A percentile compares a stretch with the other conserved stretches of the same genome.
Conservation (phyloP, 2,329 filamentous ascomycete species). For the Epichloe uncinata region DNA sequence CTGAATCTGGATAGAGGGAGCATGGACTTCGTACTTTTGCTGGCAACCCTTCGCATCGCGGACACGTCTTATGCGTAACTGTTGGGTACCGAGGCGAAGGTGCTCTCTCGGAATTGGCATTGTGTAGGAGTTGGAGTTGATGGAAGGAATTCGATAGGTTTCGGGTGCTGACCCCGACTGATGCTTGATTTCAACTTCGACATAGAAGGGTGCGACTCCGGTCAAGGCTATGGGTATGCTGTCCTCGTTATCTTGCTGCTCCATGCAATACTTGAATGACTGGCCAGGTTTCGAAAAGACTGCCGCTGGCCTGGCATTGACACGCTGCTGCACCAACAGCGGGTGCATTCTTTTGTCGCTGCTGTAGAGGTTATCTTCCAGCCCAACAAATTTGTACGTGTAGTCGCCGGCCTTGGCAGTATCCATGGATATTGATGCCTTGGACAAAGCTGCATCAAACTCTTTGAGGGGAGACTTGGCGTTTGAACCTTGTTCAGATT, state of each 20-base stretch:
- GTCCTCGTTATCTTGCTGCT: constrained; percentile 70
- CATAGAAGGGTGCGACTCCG: constrained; percentile 72
- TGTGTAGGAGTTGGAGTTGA: constrained; percentile 59
- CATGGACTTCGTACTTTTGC: constrained; percentile 55
- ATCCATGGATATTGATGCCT: constrained; percentile 73
- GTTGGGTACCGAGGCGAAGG: constrained; percentile 78
- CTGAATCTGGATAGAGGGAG: constrained; percentile 73
- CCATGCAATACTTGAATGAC: constrained; percentile 89
- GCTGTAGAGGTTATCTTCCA: constrained; percentile 79
- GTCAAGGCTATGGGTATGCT: constrained; percentile 76
- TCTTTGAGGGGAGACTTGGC: constrained; percentile 54
- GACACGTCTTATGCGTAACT: constrained; percentile 79
- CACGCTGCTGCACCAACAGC: constrained; percentile 63
- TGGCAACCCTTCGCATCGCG: constrained; percentile 80
- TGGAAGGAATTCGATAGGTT: constrained; percentile 66
- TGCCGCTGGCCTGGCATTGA: constrained; percentile 73
- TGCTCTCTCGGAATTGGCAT: constrained; percentile 76
- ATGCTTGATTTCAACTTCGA: constrained; percentile 90
- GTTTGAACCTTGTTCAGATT: constrained; percentile 50
- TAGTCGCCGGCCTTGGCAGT: constrained; percentile 72
- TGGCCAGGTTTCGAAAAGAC: constrained; percentile 76
- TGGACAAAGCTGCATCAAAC: constrained; percentile 62
- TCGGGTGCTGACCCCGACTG: constrained; percentile 70
- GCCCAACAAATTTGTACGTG: constrained; percentile 70
- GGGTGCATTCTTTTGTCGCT: constrained; percentile 53